Conservation (phyloP, 2,329 filamentous ascomycete genomes). For the Sordariomycetes sp. region DNA sequence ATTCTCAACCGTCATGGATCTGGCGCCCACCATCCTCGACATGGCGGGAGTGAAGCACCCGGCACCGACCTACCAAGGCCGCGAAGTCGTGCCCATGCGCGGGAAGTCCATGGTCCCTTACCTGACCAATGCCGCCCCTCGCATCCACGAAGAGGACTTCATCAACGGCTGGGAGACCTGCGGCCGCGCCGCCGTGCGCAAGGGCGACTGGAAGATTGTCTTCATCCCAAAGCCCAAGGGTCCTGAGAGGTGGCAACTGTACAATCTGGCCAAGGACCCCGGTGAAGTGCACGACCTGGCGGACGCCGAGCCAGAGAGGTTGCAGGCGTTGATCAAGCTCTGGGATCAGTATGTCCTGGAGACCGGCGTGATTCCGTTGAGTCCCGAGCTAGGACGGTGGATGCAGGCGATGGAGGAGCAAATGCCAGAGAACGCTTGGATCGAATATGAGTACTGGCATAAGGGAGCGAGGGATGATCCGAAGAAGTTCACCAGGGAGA, state of each 20-base stretch:
- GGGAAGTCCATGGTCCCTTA: constrained; percentile 34
- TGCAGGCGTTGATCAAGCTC: constrained; percentile 37
- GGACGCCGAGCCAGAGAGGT: constrained; percentile 26
- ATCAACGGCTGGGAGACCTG: constrained; percentile 48
- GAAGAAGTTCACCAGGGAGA: constrained; percentile 23
- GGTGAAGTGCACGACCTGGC: constrained; percentile 39
- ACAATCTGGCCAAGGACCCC: constrained; percentile 40
- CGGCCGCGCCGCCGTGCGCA: constrained; percentile 40
- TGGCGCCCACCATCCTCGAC: constrained; percentile 36
- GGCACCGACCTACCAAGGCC: constrained; percentile 25
- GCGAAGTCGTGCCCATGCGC: constrained; percentile 28
- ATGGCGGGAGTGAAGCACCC: constrained; percentile 34
- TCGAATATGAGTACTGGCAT: constrained; percentile 56
- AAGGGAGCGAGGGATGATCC: constrained; percentile 31
- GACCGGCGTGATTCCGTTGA: constrained; percentile 5
- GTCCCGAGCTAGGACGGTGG: constrained; percentile 46
- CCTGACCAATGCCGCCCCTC: constrained; percentile 24
- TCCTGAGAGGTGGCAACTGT: constrained; percentile 47
- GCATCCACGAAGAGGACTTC: constrained; percentile 37
- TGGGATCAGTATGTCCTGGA: constrained; percentile 41
- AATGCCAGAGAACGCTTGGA: constrained; percentile 57
- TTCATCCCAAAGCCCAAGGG: constrained; percentile 41
- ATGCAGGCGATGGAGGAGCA: constrained; percentile 52
- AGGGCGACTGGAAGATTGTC: constrained; percentile 47
- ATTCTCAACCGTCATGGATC: constrained; percentile 36